Percentiles rank a stretch among this genome's conserved stretches.
Evolutionary conservation across 768 basidiomycete genomes (phyloP).

Genomic region (Trametes coccinea): DNA sequence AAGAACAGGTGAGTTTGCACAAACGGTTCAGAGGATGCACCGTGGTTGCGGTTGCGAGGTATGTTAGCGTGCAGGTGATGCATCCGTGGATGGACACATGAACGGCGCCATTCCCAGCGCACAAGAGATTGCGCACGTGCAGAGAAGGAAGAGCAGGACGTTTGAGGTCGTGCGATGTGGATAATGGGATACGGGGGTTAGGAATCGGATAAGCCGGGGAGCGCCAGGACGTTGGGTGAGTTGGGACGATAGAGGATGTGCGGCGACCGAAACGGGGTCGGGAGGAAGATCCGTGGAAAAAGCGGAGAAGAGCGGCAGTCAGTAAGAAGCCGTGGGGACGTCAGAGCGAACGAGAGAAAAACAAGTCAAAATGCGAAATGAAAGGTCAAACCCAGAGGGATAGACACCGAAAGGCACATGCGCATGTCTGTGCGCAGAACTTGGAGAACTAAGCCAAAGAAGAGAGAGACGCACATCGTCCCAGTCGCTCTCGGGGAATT

Average conservation of each 20-base stretch:
- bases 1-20: constrained; percentile 6
- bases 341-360: neutral
- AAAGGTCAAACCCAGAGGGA: neutral
- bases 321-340: constrained; percentile 10
- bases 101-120: constrained; percentile 19
- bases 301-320: constrained; percentile 16
- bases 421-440: neutral
- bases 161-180: constrained; percentile 5
- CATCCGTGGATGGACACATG: constrained; percentile 17
- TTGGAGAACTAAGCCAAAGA: constrained; percentile 8
- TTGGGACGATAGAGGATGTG: constrained; percentile 19
- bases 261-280: constrained; percentile 13
- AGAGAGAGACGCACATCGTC: constrained; percentile 54
- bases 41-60: constrained; percentile 4
- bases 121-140: constrained; percentile 10
- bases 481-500: constrained; percentile 69
- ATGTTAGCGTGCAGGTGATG: constrained; percentile 20
- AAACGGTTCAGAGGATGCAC: neutral
- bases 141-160: neutral
- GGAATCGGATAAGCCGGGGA: constrained; percentile 27
- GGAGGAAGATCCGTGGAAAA: constrained; percentile 21
- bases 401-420: constrained; percentile 14
- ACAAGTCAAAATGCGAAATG: constrained; percentile 17
- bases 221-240: constrained; percentile 28
- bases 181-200: constrained; percentile 6